Base-by-base conservation (phyloP, 345 rosid species). In the Linum usitatissimum region DNA sequence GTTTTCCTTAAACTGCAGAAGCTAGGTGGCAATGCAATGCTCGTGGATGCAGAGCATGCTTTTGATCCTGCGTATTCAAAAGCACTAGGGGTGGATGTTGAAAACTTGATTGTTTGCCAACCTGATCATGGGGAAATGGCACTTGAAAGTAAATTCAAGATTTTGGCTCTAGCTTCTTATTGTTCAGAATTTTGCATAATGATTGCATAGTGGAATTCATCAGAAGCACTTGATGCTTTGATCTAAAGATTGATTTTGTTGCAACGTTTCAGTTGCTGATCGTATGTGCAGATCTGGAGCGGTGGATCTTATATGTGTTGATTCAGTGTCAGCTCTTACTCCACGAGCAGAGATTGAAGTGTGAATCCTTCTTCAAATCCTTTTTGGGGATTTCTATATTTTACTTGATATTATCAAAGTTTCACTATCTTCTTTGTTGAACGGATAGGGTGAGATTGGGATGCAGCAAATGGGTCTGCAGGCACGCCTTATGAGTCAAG, bases 401-500 rank as follows among this genome's bases (percentile, higher is more conserved):
- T 38, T 57, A 2, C 18, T 66, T 31, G 19, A 58, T 19, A 69
- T 19, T 5, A 34, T 38, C 54, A 62, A 54, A 64, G 36, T 21
- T 66, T 34, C 65, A 48, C 19, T 64, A 14, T 48, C 36, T 68
- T 31, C 58, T 18, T 70, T 19, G n/a, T 18, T 63, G 63, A 20
- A 54, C 38, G 30, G 15, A 6, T 69, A 88, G 96, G 98, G 98
- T 68, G 98, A 92, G 81, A 92, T 92, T 53, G 98, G 98, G 70
- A 92, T 88, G 98, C 98, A 88, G 79, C 96, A 92, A 78, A 92
- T 92, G 80, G 98, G 98, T 5, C 72, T 88, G 80, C 98, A 92
- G 80, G 98, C 98, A 34, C 96, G 98, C 38, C 91, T 89, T 38
- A 92, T 92, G 96, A 92, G 98, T 78, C 98, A 92, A 81, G 98